Base-by-base conservation (phyloP, 2,329 filamentous ascomycete genomes). In the Elsinoe necatrix region DNA sequence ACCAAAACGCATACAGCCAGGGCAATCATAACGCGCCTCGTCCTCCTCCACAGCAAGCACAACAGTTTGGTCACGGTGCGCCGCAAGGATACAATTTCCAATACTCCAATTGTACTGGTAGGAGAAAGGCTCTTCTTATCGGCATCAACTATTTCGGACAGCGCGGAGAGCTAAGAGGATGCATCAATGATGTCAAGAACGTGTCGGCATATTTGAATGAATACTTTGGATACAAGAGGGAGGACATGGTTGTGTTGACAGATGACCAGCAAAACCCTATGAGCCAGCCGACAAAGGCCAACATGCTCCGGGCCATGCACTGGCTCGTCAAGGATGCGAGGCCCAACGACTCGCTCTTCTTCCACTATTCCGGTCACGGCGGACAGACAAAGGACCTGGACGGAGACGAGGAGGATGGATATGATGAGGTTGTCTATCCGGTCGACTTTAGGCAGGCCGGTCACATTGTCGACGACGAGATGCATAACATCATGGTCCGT, bases 91-190 rank as follows among this genome's bases (percentile, higher is more conserved):
- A 95, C 71, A 82, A 78, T 43, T 97, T 91, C 72, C 87, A 92
- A 71, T 96, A 96, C 72, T 95, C 90, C 47, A 86, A 86, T 63
- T 97, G 91, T 70, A 95, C 87, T 4, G 92, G 91, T 45, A 83
- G 84, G 65, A 79, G 91, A 68, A 96, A 96, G 75, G 92, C 91
- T 3, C 75, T 96, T 27, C 73, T 97, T 60, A 92, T 96, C 63
- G 92, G 92, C 56, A 95, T 96, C 77, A 96, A 96, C 74, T 96
- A 97, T 73, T 96, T 96, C 68, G 85, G 87, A 54, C 91, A 96
- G 73, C 83, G 88, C 58, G 91, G 91, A 25, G 88, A 96, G 76
- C 78, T 96, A 48, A 80, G 90, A 58, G 92, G 92, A 45, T 97
- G 92, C 68, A 96, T 96, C 76, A 96, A 97, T 68, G 92, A 97